Percentiles rank a stretch among this genome's conserved stretches.
Evolutionary conservation across 495 filamentous ascomycete genomes (phyloP).

Genomic region (Cercophora scortea): DNA sequence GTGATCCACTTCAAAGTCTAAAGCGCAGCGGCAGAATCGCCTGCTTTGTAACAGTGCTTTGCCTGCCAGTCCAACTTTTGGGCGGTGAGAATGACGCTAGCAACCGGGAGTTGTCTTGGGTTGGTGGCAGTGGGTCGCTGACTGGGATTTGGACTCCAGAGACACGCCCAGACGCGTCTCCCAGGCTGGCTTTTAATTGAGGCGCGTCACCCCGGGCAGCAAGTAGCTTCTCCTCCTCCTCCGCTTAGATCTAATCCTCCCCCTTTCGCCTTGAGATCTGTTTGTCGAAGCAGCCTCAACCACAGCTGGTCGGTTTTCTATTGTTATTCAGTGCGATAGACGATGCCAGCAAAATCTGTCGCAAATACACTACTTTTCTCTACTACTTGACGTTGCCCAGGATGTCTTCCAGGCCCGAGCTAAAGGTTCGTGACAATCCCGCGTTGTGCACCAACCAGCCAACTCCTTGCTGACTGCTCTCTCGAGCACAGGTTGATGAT

Average conservation of each 20-base stretch:
- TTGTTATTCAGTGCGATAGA: neutral
- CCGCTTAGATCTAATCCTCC: too few species aligned
- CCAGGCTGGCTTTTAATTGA: neutral
- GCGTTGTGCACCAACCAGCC: neutral
- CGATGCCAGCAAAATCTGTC: neutral
- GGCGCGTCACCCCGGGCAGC: neutral
- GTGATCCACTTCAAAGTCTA: too few species aligned
- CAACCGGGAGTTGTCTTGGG: too few species aligned
- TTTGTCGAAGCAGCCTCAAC: too few species aligned
- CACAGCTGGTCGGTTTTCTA: too few species aligned
- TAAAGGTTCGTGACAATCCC: conserved; percentile 53
- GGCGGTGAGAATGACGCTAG: too few species aligned
- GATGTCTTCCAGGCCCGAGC: conserved; percentile 87
- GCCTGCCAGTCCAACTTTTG: too few species aligned
- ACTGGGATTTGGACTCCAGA: neutral
- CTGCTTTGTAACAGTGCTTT: too few species aligned
- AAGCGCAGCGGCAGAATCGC: too few species aligned
- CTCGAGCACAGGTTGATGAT: conserved; percentile 67
- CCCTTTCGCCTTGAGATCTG: too few species aligned
- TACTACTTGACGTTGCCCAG: conserved; percentile 7
- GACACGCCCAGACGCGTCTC: neutral
- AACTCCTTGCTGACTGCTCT: conserved; percentile 4
- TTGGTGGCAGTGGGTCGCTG: too few species aligned
- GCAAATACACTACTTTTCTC: neutral
- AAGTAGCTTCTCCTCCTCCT: neutral